Evolutionary conservation across 2,329 filamentous ascomycete species (phyloP), one percentile per base, ranked within the genome.

Genomic region (Colletotrichum musicola): DNA sequence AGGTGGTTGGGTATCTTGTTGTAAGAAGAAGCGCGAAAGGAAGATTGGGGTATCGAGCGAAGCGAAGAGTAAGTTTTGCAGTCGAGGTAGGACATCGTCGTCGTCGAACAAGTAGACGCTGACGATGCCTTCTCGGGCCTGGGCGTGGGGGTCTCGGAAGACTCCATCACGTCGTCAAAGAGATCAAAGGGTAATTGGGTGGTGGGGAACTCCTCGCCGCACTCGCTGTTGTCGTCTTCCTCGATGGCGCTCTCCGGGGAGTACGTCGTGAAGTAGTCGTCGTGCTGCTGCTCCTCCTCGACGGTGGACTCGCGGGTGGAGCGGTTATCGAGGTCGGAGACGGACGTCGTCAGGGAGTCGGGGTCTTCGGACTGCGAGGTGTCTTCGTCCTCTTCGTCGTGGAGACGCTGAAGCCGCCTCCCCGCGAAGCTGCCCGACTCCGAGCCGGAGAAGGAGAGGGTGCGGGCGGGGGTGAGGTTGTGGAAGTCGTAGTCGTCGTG

Each of bases 391-490:
- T 35, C 63, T 64, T 82, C 81, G 44, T 83, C 81, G 20, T 75
- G 66, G 18, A 75, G 70, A 54, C 62, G 64, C 25, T 69, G 53
- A 5, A 62, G 20, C 27, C 49, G 56, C 72, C 64, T 73, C 78
- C 16, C 57, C 70, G 74, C 71, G 63, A 83, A 79, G 20, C 73
- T 75, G 27, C 81, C 83, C 2, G 81, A 80, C 70, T 86, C 86
- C 0, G 82, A 84, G 58, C 83, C 84, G 1, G 85, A 87, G 72
- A 86, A 86, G 2, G 86, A 88, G 62, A 85, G 78, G 14, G 83
- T 83, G 62, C 85, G 82, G 9, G 83, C 81, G 5, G 83, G 82
- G 1, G 83, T 82, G 56, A 79, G 76, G 49, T 71, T 73, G 64
- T 74, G 66, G 40, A 78, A 66, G 38, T 70, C 70, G 75, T 79